Evolutionary conservation across 2,329 filamentous ascomycete species (phyloP), one percentile per base, ranked within the genome.

Genomic region (Pseudogymnoascus pannorum): DNA sequence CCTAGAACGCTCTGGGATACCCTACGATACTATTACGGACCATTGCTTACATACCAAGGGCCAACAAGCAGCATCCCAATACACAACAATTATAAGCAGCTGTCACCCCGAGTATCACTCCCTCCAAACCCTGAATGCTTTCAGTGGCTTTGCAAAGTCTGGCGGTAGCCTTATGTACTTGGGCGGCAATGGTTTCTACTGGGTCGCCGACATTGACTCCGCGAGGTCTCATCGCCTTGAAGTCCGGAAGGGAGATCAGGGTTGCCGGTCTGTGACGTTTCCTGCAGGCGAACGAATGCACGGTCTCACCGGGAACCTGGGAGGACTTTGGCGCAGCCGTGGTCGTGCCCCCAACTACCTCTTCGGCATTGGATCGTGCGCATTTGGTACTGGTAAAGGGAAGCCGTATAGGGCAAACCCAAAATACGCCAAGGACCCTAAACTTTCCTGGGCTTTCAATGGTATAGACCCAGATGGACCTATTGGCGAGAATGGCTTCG

Each of bases 131-230:
- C 66, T 72, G 9, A 60, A 68, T 44, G 70, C 67, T 7, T 74
- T 71, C 58, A 63, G 64, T 29, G 64, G 63, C 11, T 75, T 72
- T 62, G 65, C 69, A 31, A 62, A 61, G 2, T 48, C 58, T 2
- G 73, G 74, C 8, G 72, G 74, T 2, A 71, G 68, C 59, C 60
- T 76, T 51, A 72, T 75, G 70, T 75, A 75, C 59, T 64, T 73
- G 6, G 73, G 73, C n/a, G 73, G 73, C 7, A 75, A 75, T 60
- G 72, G 73, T 12, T 75, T 73, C 65, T 75, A 75, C 64, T 74
- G 68, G 70, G 63, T 65, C 3, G 65, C 71, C 4, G 69, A 62
- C 5, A 61, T 64, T 12, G 66, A 71, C 31, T 48, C 63, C 29
- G 62, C 60, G 12, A 63, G 64, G 3, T 64, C 71, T 14, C 71